Percentiles rank a stretch among this genome's conserved stretches.
Conservation (phyloP, 2,329 filamentous ascomycete genomes). For the Colletotrichum euphorbiae region DNA sequence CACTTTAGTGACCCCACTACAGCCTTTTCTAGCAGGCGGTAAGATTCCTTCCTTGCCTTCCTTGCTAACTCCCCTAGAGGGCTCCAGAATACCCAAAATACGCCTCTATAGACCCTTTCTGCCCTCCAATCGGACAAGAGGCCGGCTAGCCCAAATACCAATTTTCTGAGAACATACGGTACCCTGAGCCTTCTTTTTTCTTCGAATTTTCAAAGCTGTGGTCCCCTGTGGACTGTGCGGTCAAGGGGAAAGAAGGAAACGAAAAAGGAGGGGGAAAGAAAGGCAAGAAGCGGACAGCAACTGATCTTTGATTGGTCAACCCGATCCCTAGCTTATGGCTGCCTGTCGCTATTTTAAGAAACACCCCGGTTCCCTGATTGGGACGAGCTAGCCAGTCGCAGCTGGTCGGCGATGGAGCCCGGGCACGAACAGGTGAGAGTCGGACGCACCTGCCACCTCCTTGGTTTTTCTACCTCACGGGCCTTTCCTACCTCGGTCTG, state of each 20-base stretch:
- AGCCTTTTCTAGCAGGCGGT: no score
- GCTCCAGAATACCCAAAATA: no score
- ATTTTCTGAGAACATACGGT: no score
- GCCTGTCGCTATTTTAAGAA: slow-evolving; percentile 31
- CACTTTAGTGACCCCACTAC: no score
- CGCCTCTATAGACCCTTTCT: no score
- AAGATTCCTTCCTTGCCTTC: no score
- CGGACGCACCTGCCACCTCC: slow-evolving; percentile 22
- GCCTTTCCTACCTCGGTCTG: slow-evolving; percentile 16
- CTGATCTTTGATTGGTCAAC: slow-evolving; percentile 18
- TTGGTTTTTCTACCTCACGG: neutral
- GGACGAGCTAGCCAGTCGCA: slow-evolving; percentile 17
- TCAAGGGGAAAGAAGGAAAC: neutral
- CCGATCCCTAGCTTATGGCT: slow-evolving; percentile 15
- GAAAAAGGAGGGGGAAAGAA: no score
- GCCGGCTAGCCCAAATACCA: no score
- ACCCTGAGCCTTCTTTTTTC: slow-evolving; percentile 1
- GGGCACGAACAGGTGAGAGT: slow-evolving; percentile 35
- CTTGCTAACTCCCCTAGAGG: no score
- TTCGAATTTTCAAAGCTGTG: slow-evolving; percentile 24
- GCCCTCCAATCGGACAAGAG: no score
- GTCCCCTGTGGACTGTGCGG: neutral
- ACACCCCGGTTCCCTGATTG: slow-evolving; percentile 8
- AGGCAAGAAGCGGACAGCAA: slow-evolving; percentile 27
- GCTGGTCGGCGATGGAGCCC: slow-evolving; percentile 16